These are phyloP conservation scores for Limnanthes douglasii DNA, from an alignment of 345 rosid species.

Conservation along the genomic window DNA sequence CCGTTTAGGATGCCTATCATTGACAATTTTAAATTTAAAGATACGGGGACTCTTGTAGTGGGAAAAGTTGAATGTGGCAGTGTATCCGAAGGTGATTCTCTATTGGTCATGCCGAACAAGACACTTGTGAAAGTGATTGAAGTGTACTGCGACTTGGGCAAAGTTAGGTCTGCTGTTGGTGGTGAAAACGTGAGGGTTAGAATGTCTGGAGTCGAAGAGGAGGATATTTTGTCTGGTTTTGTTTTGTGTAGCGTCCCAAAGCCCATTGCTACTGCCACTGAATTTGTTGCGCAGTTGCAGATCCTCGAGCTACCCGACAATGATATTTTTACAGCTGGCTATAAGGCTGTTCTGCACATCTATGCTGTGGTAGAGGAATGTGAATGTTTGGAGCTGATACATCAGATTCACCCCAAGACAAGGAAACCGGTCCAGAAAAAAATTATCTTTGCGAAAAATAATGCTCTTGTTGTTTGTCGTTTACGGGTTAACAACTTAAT, in stretches of 20 bases:
- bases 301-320: conserved; percentile 88
- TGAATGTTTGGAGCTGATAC: conserved; percentile 67
- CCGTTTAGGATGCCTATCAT: conserved; percentile 97
- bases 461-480: conserved; percentile 67
- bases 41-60: conserved; percentile 97
- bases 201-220: conserved; percentile 85
- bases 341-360: conserved; percentile 87
- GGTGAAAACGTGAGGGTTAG: conserved; percentile 85
- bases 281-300: conserved; percentile 80
- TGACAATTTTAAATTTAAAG: conserved; percentile 98
- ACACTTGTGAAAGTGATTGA: conserved; percentile 72
- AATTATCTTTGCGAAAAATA: conserved; percentile 79
- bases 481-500: conserved; percentile 73
- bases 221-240: conserved; percentile 77
- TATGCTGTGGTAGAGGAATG: conserved; percentile 94
- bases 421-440: conserved; percentile 83
- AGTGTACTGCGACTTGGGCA: conserved; percentile 54
- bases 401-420: conserved; percentile 79
- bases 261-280: conserved; percentile 57
- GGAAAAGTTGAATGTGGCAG: conserved; percentile 95
- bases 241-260: conserved; percentile 62
- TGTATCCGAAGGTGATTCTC: conserved; percentile 67
- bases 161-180: conserved; percentile 76
- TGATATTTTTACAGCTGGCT: conserved; percentile 95
- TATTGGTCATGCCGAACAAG: conserved; percentile 94